phyloP scores from a whole-genome alignment of 345 rosid genomes.

The Dovyalis caffra region DNA sequence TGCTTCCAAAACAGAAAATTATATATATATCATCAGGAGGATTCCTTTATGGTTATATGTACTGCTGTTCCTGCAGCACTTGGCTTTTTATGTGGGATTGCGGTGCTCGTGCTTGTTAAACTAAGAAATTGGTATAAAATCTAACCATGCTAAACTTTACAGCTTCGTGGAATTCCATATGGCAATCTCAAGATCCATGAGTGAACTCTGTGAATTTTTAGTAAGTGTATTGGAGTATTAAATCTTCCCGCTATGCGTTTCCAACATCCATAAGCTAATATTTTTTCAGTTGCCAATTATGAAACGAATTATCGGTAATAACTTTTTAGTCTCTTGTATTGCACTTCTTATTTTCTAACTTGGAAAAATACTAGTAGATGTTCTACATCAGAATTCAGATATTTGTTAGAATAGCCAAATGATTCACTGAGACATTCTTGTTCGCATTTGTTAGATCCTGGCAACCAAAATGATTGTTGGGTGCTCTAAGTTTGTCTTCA shows the following conservation, averaged over 20 bases:
- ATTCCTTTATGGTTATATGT: too few species aligned
- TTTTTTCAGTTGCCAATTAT: too few species aligned
- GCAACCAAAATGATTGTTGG: not conserved
- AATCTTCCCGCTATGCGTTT: not conserved
- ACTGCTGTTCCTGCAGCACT: too few species aligned
- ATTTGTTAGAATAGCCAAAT: not conserved
- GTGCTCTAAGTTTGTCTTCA: not conserved
- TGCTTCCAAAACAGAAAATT: too few species aligned
- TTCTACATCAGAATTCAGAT: not conserved
- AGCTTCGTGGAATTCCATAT: constrained; percentile 15
- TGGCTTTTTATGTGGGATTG: constrained; percentile 62
- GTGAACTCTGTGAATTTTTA: too few species aligned
- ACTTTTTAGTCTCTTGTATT: not conserved
- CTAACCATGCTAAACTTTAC: constrained; percentile 5
- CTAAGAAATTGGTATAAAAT: constrained; percentile 31
- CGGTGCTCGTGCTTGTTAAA: constrained; percentile 52
- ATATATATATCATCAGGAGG: too few species aligned
- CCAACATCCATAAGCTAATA: too few species aligned
- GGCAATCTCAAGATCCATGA: not conserved
- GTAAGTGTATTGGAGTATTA: too few species aligned
- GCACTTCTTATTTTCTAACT: not conserved
- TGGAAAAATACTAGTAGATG: not conserved
- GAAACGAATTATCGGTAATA: not conserved
- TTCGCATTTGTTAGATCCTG: not conserved
- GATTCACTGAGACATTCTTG: not conserved